Evolutionary conservation across 139 green algal genomes (phyloP).

Genomic region (Ettlia oleoabundans): DNA sequence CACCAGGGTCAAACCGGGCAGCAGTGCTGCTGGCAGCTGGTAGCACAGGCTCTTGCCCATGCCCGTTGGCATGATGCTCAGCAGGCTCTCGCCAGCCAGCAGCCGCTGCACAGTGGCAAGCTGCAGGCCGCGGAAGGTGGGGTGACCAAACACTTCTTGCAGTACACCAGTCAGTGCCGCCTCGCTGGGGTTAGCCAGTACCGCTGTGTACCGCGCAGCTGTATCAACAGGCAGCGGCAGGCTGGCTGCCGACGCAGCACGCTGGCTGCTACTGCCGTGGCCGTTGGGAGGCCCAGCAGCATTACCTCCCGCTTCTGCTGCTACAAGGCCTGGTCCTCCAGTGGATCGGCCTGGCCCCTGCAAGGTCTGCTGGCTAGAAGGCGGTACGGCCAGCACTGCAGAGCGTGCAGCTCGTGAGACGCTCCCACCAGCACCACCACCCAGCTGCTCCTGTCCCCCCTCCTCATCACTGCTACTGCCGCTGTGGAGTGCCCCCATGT

Average conservation of each 20-base stretch:
- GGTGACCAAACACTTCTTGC: slow-evolving; percentile 63
- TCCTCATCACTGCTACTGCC: slow-evolving; percentile 31
- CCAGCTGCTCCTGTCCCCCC: too few relatives aligned
- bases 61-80: slow-evolving; percentile 90
- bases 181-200: slow-evolving; percentile 48
- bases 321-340: neutral
- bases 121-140: slow-evolving; percentile 80
- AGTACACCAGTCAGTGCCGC: slow-evolving; percentile 54
- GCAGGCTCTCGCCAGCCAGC: slow-evolving; percentile 69
- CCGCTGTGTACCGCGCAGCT: slow-evolving; percentile 39
- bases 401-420: too few relatives aligned
- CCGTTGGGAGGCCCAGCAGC: too few relatives aligned
- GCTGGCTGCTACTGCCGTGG: neutral
- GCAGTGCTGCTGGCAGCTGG: slow-evolving; percentile 86
- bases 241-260: neutral
- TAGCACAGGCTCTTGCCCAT: slow-evolving; percentile 94
- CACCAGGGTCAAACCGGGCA: slow-evolving; percentile 82
- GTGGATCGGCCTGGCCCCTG: too few relatives aligned
- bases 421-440: too few relatives aligned
- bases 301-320: neutral
- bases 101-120: slow-evolving; percentile 74
- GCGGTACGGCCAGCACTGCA: too few relatives aligned
- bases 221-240: slow-evolving; percentile 7
- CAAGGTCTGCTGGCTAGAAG: too few relatives aligned
- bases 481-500: slow-evolving; percentile 9